Conservation (phyloP, 768 basidiomycete genomes). For the Erythrobasidium yunnanense region DNA sequence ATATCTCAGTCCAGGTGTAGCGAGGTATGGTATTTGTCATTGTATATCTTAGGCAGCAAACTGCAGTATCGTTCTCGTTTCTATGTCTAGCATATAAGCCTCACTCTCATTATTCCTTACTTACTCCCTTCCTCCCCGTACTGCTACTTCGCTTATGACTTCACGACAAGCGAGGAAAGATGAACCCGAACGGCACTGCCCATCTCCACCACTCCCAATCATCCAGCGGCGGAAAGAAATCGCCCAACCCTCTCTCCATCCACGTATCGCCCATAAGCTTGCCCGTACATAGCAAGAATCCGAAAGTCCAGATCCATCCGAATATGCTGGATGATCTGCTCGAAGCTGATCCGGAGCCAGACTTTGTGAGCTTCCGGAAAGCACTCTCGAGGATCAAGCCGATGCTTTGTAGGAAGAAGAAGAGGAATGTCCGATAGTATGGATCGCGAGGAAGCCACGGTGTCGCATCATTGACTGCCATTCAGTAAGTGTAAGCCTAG, state of each 20-base stretch:
- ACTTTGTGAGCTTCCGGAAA: not conserved
- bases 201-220: conserved; percentile 21
- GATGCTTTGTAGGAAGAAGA: conserved; percentile 13
- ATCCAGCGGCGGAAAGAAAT: not conserved
- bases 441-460: conserved; percentile 9
- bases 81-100: no score
- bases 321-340: not conserved
- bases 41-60: no score
- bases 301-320: conserved; percentile 1
- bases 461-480: conserved; percentile 23
- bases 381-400: not conserved
- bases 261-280: conserved; percentile 16
- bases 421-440: not conserved
- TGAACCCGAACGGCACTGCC: conserved; percentile 7
- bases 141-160: not conserved
- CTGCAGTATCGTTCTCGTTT: no score
- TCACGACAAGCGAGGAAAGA: not conserved
- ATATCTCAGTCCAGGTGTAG: not conserved
- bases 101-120: no score
- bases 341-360: not conserved
- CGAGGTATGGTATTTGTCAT: no score
- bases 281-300: conserved; percentile 6
- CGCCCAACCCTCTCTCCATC: conserved; percentile 9
- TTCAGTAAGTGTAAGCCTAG: no score
- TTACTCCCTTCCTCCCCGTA: no score